Conservation (phyloP, 176 grass and related monocot genomes). For the Tillandsia fasciculata region DNA sequence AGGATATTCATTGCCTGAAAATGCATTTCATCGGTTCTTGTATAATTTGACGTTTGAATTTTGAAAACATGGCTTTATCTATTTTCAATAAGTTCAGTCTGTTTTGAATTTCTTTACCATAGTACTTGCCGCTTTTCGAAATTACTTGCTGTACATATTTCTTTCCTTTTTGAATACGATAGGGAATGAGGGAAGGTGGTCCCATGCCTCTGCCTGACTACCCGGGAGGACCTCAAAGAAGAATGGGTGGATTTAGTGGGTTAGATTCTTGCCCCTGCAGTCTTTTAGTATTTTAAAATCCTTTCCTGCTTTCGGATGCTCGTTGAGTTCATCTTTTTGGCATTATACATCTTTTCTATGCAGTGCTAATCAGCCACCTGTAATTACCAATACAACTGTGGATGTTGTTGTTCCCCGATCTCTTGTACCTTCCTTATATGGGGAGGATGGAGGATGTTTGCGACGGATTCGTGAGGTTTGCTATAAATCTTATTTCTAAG, state of each 20-base stretch:
- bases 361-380: slow-evolving; percentile 51
- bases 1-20: no score
- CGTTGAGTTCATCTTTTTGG: background rate
- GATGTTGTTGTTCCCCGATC: slow-evolving; percentile 75
- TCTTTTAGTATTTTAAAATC: background rate
- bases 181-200: slow-evolving; percentile 47
- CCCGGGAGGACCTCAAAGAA: slow-evolving; percentile 43
- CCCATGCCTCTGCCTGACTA: slow-evolving; percentile 46
- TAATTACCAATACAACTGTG: slow-evolving; percentile 50
- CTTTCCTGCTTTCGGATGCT: no score
- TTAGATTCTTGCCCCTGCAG: slow-evolving; percentile 28
- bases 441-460: slow-evolving; percentile 85
- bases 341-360: slow-evolving; percentile 17
- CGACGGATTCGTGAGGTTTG: slow-evolving; percentile 66
- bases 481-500: slow-evolving; percentile 7
- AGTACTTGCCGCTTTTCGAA: no score
- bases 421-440: slow-evolving; percentile 55
- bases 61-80: no score
- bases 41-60: no score
- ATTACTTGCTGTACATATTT: background rate
- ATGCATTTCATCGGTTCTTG: no score
- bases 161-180: slow-evolving; percentile 2
- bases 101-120: no score
- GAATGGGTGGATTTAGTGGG: slow-evolving; percentile 58
- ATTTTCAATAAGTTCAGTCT: no score